phyloP scores from a whole-genome alignment of 495 filamentous ascomycete genomes.

The Penicillium ucsense region DNA sequence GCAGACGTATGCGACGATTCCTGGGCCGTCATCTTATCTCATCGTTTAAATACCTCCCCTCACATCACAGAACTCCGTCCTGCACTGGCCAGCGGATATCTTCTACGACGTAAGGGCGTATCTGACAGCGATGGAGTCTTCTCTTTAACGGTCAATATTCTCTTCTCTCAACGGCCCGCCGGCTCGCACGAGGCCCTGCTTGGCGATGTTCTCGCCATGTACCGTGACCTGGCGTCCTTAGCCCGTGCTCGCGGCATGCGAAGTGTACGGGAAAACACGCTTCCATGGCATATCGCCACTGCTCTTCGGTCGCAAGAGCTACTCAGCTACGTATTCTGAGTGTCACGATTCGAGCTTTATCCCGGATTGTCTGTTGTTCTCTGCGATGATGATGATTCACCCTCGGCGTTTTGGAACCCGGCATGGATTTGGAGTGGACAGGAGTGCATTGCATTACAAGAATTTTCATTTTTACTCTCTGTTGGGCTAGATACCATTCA shows the following conservation, averaged over 20 bases:
- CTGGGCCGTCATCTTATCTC: conserved; percentile 65
- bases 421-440: conserved; percentile 1
- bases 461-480: not conserved
- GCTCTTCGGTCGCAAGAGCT: conserved; percentile 53
- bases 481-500: conserved; percentile 8
- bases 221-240: conserved; percentile 64
- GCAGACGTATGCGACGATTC: conserved; percentile 71
- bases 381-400: conserved; percentile 2
- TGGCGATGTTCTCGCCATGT: conserved; percentile 64
- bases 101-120: conserved; percentile 62
- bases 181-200: conserved; percentile 48
- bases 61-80: conserved; percentile 55
- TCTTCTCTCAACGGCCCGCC: conserved; percentile 43
- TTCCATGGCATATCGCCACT: conserved; percentile 84
- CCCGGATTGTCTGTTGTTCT: conserved; percentile 1
- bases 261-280: conserved; percentile 48
- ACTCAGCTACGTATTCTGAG: conserved; percentile 36
- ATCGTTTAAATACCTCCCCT: conserved; percentile 59
- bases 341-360: not conserved
- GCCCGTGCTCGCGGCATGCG: conserved; percentile 59
- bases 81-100: conserved; percentile 60
- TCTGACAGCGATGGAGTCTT: conserved; percentile 52
- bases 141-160: conserved; percentile 55
- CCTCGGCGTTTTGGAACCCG: conserved; percentile 9
- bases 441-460: conserved; percentile 9